Conservation (phyloP, 352 stramenopile genomes). For the Globisporangium orthogonon region DNA sequence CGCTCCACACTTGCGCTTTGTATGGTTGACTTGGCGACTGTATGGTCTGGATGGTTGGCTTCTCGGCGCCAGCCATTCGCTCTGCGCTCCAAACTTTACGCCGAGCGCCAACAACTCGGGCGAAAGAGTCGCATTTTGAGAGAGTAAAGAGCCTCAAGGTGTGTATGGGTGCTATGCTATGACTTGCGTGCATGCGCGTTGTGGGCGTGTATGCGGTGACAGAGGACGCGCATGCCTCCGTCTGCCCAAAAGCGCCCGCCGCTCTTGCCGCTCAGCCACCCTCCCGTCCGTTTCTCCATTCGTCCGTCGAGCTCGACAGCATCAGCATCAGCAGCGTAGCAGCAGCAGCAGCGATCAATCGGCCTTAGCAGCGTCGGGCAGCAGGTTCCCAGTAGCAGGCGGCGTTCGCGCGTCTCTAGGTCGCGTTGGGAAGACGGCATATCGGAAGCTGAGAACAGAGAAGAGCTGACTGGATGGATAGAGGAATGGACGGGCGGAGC, state of each 20-base stretch:
- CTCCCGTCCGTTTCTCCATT: background rate
- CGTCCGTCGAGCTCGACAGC: background rate
- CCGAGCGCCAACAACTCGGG: background rate
- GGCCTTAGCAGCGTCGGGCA: background rate
- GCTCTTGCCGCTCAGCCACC: background rate
- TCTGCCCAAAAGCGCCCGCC: background rate
- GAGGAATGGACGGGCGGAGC: background rate
- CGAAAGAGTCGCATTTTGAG: slow-evolving; percentile 21
- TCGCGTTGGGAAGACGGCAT: background rate
- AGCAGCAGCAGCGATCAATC: background rate
- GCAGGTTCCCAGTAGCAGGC: background rate
- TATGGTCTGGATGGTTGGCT: background rate
- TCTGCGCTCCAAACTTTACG: background rate
- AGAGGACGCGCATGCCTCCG: background rate
- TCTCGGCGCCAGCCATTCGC: slow-evolving; percentile 2
- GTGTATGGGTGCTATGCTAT: background rate
- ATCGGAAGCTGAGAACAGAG: background rate
- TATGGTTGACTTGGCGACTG: slow-evolving; percentile 1
- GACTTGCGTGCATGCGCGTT: background rate
- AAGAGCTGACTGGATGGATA: background rate
- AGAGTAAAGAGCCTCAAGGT: slow-evolving; percentile 21
- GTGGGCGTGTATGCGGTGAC: background rate
- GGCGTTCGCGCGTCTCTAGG: background rate
- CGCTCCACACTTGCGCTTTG: background rate
- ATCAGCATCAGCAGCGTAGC: background rate